A percentile compares a stretch with the other conserved stretches of the same genome.
phyloP scores from a whole-genome alignment of 768 basidiomycete species.

The Collybia sordida region DNA sequence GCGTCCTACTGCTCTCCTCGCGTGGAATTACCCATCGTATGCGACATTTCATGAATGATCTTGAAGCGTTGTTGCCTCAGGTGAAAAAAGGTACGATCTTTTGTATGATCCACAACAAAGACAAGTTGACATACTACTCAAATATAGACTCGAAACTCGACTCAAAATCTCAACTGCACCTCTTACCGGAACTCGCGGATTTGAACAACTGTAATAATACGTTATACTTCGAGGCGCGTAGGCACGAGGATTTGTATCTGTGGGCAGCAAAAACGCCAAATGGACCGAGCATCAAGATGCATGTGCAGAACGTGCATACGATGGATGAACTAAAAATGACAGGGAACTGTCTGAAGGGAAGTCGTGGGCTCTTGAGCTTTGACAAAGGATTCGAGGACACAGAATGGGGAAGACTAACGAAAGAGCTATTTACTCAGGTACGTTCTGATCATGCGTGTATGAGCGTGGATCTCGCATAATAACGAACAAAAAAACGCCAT shows the following conservation, averaged over 20 bases:
- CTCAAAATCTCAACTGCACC: conserved; percentile 89
- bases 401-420: conserved; percentile 83
- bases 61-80: conserved; percentile 89
- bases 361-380: conserved; percentile 89
- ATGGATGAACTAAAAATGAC: conserved; percentile 99
- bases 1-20: conserved; percentile 89
- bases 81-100: conserved; percentile 83
- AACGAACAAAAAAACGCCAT: conserved; percentile 7
- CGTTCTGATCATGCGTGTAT: conserved; percentile 24
- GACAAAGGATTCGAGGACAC: conserved; percentile 87
- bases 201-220: conserved; percentile 98
- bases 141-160: conserved; percentile 90
- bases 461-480: neutral
- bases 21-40: conserved; percentile 94
- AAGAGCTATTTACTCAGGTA: conserved; percentile 94
- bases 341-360: conserved; percentile 96
- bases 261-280: conserved; percentile 98
- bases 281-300: conserved; percentile 95
- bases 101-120: neutral
- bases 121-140: conserved; percentile 1
- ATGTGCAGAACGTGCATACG: conserved; percentile 97
- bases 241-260: conserved; percentile 93
- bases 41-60: conserved; percentile 95
- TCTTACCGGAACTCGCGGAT: conserved; percentile 95
- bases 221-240: conserved; percentile 93